phyloP scores from a whole-genome alignment of 2,329 filamentous ascomycete genomes.

The Paraconiothyrium sp. region DNA sequence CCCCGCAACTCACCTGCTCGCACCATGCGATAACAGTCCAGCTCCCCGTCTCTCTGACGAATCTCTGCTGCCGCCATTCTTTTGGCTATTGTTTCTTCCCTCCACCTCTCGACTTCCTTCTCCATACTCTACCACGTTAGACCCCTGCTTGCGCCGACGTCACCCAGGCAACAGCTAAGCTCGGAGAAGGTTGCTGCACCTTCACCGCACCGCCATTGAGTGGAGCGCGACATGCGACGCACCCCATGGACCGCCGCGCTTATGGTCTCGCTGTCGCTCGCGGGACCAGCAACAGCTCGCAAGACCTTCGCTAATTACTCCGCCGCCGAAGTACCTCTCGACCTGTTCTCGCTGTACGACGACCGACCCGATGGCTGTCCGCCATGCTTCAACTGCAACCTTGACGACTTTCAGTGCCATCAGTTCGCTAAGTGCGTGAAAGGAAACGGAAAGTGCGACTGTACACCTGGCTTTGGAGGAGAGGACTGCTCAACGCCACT shows the following conservation, averaged over 20 bases:
- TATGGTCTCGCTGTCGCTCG: constrained; percentile 36
- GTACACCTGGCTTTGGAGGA: constrained; percentile 90
- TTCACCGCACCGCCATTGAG: constrained; percentile 30
- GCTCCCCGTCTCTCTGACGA: constrained; percentile 28
- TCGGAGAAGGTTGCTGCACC: constrained; percentile 25
- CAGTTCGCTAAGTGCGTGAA: constrained; percentile 91
- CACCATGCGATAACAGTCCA: constrained; percentile 30
- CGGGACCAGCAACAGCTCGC: constrained; percentile 36
- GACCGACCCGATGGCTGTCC: constrained; percentile 80
- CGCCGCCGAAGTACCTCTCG: constrained; percentile 58
- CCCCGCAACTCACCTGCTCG: constrained; percentile 34
- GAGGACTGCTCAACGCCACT: constrained; percentile 92
- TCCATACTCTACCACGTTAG: background rate
- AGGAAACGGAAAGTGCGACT: constrained; percentile 91
- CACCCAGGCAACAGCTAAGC: constrained; percentile 28
- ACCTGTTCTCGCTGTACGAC: constrained; percentile 74
- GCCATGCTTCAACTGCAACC: constrained; percentile 96
- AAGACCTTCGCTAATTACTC: constrained; percentile 56
- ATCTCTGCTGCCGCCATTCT: constrained; percentile 2
- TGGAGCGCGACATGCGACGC: constrained; percentile 44
- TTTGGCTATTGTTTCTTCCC: background rate
- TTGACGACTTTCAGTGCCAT: constrained; percentile 89
- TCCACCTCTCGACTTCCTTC: background rate
- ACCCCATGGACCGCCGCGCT: constrained; percentile 44
- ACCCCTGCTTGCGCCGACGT: background rate